phyloP scores from a whole-genome alignment of 1,284 basidiomycete species.

The Irpex sp. region DNA sequence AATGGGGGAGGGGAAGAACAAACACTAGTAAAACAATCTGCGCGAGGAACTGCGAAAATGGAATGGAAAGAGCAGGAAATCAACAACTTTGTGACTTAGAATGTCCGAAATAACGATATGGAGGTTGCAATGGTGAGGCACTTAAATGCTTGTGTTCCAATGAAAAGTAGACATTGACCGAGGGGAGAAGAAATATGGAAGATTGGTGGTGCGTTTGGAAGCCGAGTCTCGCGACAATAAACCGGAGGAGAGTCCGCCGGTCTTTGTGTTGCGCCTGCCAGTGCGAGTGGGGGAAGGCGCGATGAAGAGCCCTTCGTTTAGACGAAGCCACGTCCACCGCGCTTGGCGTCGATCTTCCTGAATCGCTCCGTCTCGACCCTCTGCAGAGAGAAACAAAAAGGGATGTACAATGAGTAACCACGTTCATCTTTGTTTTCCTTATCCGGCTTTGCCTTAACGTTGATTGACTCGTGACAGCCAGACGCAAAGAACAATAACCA shows the following conservation, averaged over 20 bases:
- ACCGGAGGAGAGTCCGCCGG: neutral
- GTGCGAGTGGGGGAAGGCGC: neutral
- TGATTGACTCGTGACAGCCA: neutral
- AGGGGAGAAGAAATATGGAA: neutral
- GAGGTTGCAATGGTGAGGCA: neutral
- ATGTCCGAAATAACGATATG: neutral
- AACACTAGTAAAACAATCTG: conserved; percentile 3
- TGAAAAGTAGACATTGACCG: neutral
- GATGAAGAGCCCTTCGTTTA: conserved; percentile 33
- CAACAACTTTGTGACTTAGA: neutral
- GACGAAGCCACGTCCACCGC: conserved; percentile 80
- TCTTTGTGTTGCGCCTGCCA: neutral
- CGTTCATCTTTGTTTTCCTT: too few relatives aligned
- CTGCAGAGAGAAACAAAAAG: conserved; percentile 33
- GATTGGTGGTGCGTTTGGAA: neutral
- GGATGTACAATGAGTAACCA: neutral
- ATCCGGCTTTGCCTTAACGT: too few relatives aligned
- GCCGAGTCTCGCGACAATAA: neutral
- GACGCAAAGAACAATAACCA: neutral
- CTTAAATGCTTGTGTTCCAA: neutral
- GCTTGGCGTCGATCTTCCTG: conserved; percentile 82
- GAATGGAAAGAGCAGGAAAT: neutral
- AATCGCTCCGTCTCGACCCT: conserved; percentile 78
- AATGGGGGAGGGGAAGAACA: neutral
- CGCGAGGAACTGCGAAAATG: neutral